Conservation (phyloP, 2,329 filamentous ascomycete species). For the Xylaria sp. region DNA sequence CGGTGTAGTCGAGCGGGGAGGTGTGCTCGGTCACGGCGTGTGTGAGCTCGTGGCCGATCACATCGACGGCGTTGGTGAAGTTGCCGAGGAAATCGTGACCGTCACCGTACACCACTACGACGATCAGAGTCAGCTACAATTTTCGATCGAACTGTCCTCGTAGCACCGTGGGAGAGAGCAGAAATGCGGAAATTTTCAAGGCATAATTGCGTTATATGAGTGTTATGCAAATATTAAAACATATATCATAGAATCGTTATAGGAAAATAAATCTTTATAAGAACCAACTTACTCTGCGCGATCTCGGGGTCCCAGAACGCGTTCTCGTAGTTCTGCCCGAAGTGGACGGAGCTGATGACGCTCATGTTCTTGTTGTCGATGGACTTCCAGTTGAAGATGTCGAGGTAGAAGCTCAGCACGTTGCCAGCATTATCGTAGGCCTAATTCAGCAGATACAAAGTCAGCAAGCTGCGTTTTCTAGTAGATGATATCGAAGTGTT, state of each 20-base stretch:
- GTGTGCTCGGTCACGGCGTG: conserved; percentile 65
- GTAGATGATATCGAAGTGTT: neutral
- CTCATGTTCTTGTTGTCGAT: conserved; percentile 62
- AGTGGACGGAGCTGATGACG: conserved; percentile 65
- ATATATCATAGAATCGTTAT: no score
- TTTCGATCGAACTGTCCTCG: no score
- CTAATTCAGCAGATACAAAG: conserved; percentile 36
- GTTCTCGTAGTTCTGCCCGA: conserved; percentile 61
- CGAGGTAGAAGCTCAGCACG: conserved; percentile 61
- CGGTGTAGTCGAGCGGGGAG: conserved; percentile 60
- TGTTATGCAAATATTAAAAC: no score
- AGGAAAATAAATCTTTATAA: no score
- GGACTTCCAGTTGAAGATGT: conserved; percentile 61
- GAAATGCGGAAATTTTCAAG: no score
- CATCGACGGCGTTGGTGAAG: conserved; percentile 63
- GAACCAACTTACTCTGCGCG: conserved; percentile 50
- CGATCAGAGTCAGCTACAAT: neutral
- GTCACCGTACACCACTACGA: conserved; percentile 63
- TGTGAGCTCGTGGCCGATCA: conserved; percentile 67
- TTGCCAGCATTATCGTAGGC: conserved; percentile 61
- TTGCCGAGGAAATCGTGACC: conserved; percentile 62
- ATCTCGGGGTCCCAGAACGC: conserved; percentile 63
- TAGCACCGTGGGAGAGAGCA: no score
- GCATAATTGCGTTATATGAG: no score
- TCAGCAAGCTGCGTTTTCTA: neutral